These are phyloP conservation scores for Amauroascus verrucosus DNA, from an alignment of 2,329 filamentous ascomycete genomes.

Conservation along the genomic window DNA sequence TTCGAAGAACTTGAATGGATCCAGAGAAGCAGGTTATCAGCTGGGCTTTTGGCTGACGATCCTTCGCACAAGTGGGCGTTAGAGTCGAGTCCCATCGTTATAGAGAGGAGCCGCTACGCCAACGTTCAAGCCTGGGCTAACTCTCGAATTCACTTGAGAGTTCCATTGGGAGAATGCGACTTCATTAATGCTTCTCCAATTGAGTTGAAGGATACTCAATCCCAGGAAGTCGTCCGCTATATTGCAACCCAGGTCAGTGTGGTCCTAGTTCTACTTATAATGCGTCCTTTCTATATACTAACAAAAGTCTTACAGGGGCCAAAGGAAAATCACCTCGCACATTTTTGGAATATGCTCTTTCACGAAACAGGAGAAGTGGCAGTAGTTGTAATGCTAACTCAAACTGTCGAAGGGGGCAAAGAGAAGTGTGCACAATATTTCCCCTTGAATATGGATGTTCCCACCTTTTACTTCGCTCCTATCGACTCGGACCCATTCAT, in stretches of 20 bases:
- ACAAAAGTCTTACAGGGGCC: constrained; percentile 55
- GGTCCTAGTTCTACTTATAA: not conserved
- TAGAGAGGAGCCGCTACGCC: constrained; percentile 66
- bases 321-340: constrained; percentile 61
- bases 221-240: constrained; percentile 47
- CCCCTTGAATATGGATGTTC: constrained; percentile 48
- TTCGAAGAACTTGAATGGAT: constrained; percentile 54
- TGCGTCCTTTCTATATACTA: not conserved
- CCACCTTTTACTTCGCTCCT: constrained; percentile 36
- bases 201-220: constrained; percentile 44
- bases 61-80: constrained; percentile 49
- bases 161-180: constrained; percentile 61
- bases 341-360: constrained; percentile 94
- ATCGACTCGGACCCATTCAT: constrained; percentile 31
- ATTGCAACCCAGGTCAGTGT: constrained; percentile 69
- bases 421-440: constrained; percentile 91
- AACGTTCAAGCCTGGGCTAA: constrained; percentile 87
- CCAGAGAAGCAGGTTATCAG: constrained; percentile 45
- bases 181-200: constrained; percentile 79
- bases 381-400: constrained; percentile 90
- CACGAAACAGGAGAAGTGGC: constrained; percentile 64
- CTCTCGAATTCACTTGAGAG: constrained; percentile 71
- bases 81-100: constrained; percentile 47
- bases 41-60: constrained; percentile 37
- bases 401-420: constrained; percentile 63